phyloP scores from a whole-genome alignment of 768 basidiomycete genomes.

The Agaricus subrufescens region DNA sequence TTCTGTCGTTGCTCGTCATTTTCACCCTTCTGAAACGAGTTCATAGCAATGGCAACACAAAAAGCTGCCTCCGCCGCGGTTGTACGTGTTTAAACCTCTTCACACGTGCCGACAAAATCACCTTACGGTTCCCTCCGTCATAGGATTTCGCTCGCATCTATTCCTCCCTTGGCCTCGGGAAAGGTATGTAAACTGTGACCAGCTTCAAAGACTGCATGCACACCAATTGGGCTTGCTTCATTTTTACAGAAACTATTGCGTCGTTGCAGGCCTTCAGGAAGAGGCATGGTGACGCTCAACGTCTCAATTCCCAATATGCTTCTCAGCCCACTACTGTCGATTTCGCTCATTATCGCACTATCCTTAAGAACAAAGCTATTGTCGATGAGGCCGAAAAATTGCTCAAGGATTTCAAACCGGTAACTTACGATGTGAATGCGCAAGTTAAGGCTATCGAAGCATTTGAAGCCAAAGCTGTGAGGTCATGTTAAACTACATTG shows the following conservation, averaged over 20 bases:
- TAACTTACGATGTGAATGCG: slow-evolving; percentile 85
- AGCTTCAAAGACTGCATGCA: not conserved
- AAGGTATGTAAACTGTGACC: slow-evolving; percentile 51
- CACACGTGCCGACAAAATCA: slow-evolving; percentile 17
- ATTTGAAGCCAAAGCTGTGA: slow-evolving; percentile 93
- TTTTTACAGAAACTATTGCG: slow-evolving; percentile 67
- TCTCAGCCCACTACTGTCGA: slow-evolving; percentile 81
- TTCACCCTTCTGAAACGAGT: slow-evolving; percentile 9
- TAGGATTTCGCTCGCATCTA: slow-evolving; percentile 87
- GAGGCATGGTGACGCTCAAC: slow-evolving; percentile 86
- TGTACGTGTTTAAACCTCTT: slow-evolving; percentile 29
- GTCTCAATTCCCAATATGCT: slow-evolving; percentile 56
- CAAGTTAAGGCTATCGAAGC: slow-evolving; percentile 95
- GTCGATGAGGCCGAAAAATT: slow-evolving; percentile 92
- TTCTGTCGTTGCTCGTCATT: not conserved
- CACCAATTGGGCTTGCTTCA: slow-evolving; percentile 21
- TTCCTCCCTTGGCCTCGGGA: slow-evolving; percentile 77
- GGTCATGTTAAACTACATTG: slow-evolving; percentile 12
- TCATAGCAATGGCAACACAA: slow-evolving; percentile 52
- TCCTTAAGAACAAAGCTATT: slow-evolving; percentile 89
- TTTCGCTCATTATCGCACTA: slow-evolving; percentile 84
- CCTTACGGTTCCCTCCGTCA: slow-evolving; percentile 14
- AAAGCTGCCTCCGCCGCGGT: slow-evolving; percentile 69
- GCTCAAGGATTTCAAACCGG: slow-evolving; percentile 86
- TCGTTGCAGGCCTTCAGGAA: slow-evolving; percentile 95